Evolutionary conservation across 2,329 filamentous ascomycete species (phyloP).

Genomic region (Aspergillus ustus): DNA sequence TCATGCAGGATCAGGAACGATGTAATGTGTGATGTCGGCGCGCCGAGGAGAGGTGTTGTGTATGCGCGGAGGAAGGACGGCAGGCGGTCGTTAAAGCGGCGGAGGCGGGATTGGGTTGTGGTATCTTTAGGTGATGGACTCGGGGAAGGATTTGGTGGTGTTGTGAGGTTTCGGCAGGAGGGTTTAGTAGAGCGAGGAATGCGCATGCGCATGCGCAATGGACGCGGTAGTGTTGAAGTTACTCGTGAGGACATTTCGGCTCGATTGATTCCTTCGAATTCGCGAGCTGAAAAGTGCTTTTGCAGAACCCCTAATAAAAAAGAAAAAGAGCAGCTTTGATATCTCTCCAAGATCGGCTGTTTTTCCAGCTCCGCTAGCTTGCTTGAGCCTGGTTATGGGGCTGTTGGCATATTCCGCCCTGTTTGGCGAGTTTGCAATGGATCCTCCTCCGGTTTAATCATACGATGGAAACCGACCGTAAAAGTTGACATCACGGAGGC

Average conservation of each 20-base stretch:
- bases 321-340: not conserved
- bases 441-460: not conserved
- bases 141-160: conserved; percentile 26
- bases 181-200: conserved; percentile 18
- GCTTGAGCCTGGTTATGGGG: not conserved
- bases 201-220: conserved; percentile 20
- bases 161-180: conserved; percentile 29
- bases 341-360: not conserved
- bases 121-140: conserved; percentile 29
- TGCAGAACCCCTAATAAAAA: not conserved
- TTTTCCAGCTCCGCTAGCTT: not conserved
- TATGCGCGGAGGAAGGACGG: conserved; percentile 72
- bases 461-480: too few relatives aligned
- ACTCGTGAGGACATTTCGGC: not conserved
- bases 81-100: conserved; percentile 53
- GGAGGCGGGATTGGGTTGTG: conserved; percentile 38
- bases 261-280: not conserved
- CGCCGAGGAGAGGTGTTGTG: conserved; percentile 70
- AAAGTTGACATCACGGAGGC: not conserved
- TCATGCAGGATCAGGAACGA: conserved; percentile 93
- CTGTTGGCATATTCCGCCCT: not conserved
- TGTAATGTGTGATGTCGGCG: conserved; percentile 79
- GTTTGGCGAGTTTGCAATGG: conserved; percentile 24
- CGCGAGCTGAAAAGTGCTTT: not conserved
- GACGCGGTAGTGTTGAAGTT: conserved; percentile 13